Evolutionary conservation across 306 rosid species (phyloP), one percentile per base, ranked within the genome.

Genomic region (Cicer arietinum): DNA sequence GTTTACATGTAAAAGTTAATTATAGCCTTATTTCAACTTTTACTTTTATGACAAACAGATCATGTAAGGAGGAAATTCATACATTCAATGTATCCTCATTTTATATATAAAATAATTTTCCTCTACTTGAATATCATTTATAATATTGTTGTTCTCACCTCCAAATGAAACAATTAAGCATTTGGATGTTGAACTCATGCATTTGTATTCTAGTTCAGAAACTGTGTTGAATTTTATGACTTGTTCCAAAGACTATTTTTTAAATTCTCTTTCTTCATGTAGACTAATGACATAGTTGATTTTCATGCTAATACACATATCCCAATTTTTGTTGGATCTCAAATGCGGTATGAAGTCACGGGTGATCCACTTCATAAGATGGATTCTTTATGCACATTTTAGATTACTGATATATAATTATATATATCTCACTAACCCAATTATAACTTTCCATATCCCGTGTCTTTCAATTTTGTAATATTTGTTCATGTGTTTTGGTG

Each of bases 291-390:
- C 79, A 81, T 93, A 79, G 17, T 96, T 61, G 83, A 84, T 71
- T 78, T 86, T 78, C 98, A 93, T 69, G 71, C 91, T 61, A 93
- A 93, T 84, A 91, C 98, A 8, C 98, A 93, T 84, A 87, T 93
- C 30, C 98, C 98, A 67, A 2, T 93, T 69, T 91, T 93, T 63
- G 51, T 93, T 76, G 98, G 98, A 80, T 25, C 93, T 84, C 98
- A 93, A 88, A 63, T 66, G 90, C 97, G 98, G 43, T 91, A 91
- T 71, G 98, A 93, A 87, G 56, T 86, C 81, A 85, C 90, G 0
- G 97, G 98, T 6, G 98, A 93, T 80, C 96, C 92, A 11, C 87
- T 91, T 77, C 85, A 91, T 78, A 89, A 84, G 51, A 97, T 93
- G 82, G 78, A 12, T 63, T 80, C 25, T 48, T 39, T 37, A 44